These are phyloP conservation scores for Backusella parvicylindrica DNA, from an alignment of 192 early-diverging fungal genomes.

Conservation along the genomic window DNA sequence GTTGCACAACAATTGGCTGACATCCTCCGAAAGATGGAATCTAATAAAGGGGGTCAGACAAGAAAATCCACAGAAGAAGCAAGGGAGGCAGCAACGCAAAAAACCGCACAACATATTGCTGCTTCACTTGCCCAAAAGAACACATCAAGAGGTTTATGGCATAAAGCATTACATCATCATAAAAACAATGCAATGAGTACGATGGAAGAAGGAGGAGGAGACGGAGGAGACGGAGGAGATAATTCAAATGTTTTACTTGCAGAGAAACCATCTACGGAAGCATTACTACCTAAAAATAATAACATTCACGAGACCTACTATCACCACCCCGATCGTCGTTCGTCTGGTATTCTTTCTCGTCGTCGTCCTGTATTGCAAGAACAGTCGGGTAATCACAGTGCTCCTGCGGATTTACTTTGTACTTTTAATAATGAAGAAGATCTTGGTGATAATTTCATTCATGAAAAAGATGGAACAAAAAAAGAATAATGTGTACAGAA, in stretches of 20 bases:
- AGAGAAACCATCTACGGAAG: not conserved
- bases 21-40: constrained; percentile 12
- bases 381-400: not conserved
- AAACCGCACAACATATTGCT: not conserved
- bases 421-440: not conserved
- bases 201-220: not conserved
- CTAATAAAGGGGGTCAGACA: not conserved
- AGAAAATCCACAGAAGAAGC: not conserved
- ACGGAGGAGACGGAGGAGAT: not conserved
- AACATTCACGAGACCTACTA: constrained; percentile 18
- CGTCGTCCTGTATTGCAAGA: not conserved
- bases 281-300: not conserved
- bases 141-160: not conserved
- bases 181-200: not conserved
- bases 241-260: not conserved
- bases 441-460: not conserved
- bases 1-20: constrained; percentile 9
- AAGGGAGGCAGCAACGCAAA: not conserved
- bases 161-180: not conserved
- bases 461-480: not conserved
- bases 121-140: not conserved
- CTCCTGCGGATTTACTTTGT: not conserved
- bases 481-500: not conserved
- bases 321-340: constrained; percentile 15
- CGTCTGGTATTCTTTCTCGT: not conserved